Percentiles rank a stretch among this genome's conserved stretches.
These are phyloP conservation scores for Pluteus cervinus DNA, from an alignment of 768 basidiomycete species.

Conservation along the genomic window DNA sequence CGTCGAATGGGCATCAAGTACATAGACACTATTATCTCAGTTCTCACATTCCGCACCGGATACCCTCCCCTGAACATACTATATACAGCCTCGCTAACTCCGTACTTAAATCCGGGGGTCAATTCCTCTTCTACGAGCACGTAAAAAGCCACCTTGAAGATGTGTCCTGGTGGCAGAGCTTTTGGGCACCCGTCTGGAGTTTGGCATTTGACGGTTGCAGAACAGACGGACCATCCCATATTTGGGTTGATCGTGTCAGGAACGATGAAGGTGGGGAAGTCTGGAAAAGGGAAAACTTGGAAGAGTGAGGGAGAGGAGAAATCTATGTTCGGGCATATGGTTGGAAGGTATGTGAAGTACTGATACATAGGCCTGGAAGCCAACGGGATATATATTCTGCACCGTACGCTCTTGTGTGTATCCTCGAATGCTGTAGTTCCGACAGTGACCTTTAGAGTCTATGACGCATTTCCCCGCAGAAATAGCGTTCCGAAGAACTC, in stretches of 20 bases:
- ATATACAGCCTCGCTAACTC: slow-evolving; percentile 40
- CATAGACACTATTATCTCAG: slow-evolving; percentile 59
- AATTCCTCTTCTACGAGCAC: slow-evolving; percentile 66
- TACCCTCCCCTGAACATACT: slow-evolving; percentile 49
- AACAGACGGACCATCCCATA: slow-evolving; percentile 50
- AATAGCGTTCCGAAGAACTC: too few species aligned
- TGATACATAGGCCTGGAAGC: neutral
- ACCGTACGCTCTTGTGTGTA: neutral
- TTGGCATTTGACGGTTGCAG: slow-evolving; percentile 56
- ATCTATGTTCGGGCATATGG: slow-evolving; percentile 55
- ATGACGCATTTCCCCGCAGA: too few species aligned
- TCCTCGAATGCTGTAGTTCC: too few species aligned
- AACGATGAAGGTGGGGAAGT: slow-evolving; percentile 26
- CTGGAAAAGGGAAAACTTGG: slow-evolving; percentile 46
- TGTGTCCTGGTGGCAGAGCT: slow-evolving; percentile 65
- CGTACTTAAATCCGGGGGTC: slow-evolving; percentile 58
- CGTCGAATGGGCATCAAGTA: slow-evolving; percentile 22
- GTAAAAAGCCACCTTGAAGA: slow-evolving; percentile 47
- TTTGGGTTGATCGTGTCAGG: slow-evolving; percentile 35
- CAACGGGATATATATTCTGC: neutral
- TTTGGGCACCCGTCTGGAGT: slow-evolving; percentile 71
- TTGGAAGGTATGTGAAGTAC: slow-evolving; percentile 51
- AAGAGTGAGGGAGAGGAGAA: slow-evolving; percentile 49
- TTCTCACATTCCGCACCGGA: slow-evolving; percentile 62
- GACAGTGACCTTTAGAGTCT: too few species aligned